These are phyloP conservation scores for Urostyla sp. DNA, from an alignment of 73 alveolate genomes.

Conservation along the genomic window DNA sequence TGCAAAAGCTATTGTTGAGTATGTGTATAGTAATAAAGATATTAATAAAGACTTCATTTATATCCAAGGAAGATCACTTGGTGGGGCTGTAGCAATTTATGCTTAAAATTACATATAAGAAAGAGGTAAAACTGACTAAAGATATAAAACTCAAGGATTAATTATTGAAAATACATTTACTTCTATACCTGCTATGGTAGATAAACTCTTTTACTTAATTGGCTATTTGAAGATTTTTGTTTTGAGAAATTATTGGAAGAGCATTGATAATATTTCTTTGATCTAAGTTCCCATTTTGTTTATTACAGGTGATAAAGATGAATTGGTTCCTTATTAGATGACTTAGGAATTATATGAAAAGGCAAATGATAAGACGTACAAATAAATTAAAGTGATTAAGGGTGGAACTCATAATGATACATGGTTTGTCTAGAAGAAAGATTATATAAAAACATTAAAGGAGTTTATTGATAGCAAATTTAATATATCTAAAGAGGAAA, in stretches of 20 bases:
- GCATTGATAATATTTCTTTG: conserved; percentile 51
- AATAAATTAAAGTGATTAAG: conserved; percentile 25
- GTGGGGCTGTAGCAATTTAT: conserved; percentile 84
- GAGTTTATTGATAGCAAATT: conserved; percentile 13
- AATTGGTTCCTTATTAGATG: conserved; percentile 68
- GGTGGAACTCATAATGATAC: conserved; percentile 63
- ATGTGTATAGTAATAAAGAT: background rate
- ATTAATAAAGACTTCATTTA: conserved; percentile 26
- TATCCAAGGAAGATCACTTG: conserved; percentile 79
- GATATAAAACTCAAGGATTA: conserved; percentile 70
- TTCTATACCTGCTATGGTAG: conserved; percentile 74
- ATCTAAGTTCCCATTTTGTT: conserved; percentile 71
- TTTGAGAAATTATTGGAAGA: conserved; percentile 64
- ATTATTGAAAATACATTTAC: conserved; percentile 83
- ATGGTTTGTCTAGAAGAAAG: conserved; percentile 42
- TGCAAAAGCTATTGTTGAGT: conserved; percentile 64
- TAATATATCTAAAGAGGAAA: background rate
- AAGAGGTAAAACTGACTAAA: background rate
- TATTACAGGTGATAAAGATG: conserved; percentile 80
- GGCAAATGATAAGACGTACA: conserved; percentile 45
- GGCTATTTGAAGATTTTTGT: conserved; percentile 52
- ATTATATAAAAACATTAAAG: conserved; percentile 3
- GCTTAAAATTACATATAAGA: too few relatives aligned
- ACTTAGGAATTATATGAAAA: conserved; percentile 51
- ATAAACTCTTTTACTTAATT: conserved; percentile 17